Evolutionary conservation across 805 yeast species (phyloP), one percentile per base, ranked within the genome.

Genomic region (Candida dajiaensis): DNA sequence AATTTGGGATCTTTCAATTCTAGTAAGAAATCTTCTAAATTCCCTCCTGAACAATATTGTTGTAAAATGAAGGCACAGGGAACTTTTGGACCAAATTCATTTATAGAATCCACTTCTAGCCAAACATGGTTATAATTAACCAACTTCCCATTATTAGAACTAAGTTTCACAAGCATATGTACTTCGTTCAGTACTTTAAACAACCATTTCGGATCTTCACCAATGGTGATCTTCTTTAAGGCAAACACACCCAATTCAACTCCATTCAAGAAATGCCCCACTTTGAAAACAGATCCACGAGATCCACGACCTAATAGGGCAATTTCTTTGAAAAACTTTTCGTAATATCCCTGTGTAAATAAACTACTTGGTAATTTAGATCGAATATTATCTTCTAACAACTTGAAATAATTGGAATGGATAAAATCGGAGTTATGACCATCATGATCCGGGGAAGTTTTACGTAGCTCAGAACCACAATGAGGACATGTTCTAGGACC

Each of bases 101-200:
- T 69, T 25, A 75, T 60, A 18, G 68, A 63, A 37, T 76, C 85
- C 57, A 83, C 71, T 58, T 89, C 97, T 28, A 89, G 63, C 97
- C 97, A 89, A 22, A 89, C 96, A 64, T 89, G 97, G 58, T 89
- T 89, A 60, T 89, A 89, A 19, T 85, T 77, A 23, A 89, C 87
- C 54, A 89, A 72, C 61, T 89, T 85, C 40, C 76, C 69, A 52
- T 70, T 69, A 35, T 65, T 73, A 74, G 61, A 75, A 43, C 68
- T 78, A 46, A 67, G 52, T 28, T 63, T 72, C 42, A 66, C 83
- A 33, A 89, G 65, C 43, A 90, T 76, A 52, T 83, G 75, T 4
- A 89, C 97, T 60, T 89, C 97, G 48, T 80, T 75, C 42, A 89
- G 68, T 6, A 86, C 89, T 50, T 79, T 80, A 40, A 77, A 74